Evolutionary conservation across 371 early-diverging fungal genomes (phyloP).

Genomic region (Zychaea mexicana): DNA sequence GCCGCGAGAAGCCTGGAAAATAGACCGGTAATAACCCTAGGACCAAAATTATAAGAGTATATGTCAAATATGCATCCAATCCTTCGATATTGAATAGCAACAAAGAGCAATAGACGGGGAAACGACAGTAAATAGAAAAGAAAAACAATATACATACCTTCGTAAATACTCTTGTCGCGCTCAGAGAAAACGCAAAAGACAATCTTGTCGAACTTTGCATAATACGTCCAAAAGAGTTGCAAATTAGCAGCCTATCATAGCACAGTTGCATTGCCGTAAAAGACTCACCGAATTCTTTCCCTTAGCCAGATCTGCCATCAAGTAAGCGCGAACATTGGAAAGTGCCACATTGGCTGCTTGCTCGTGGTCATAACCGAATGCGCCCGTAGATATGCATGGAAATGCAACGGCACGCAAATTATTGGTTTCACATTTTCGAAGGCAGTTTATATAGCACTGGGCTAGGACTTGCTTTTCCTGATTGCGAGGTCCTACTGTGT

Average conservation of each 20-base stretch:
- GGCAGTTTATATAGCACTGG: constrained; percentile 60
- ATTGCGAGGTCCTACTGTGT: constrained; percentile 76
- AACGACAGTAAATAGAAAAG: background rate
- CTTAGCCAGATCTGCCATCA: constrained; percentile 23
- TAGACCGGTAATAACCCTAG: constrained; percentile 38
- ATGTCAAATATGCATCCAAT: background rate
- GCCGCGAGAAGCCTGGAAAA: constrained; percentile 32
- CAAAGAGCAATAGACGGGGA: background rate
- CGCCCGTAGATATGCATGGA: constrained; percentile 86
- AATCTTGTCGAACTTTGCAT: constrained; percentile 65
- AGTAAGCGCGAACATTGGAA: constrained; percentile 60
- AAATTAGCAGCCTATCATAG: too few species aligned
- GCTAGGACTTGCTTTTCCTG: constrained; percentile 62
- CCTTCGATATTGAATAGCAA: constrained; percentile 8
- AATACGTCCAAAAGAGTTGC: too few species aligned
- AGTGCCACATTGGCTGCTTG: constrained; percentile 76
- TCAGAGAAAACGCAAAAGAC: constrained; percentile 76
- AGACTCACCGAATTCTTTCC: constrained; percentile 27
- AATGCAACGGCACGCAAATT: constrained; percentile 69
- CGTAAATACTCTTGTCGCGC: constrained; percentile 43
- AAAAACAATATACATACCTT: constrained; percentile 18
- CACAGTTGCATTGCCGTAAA: too few species aligned
- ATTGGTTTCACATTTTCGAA: constrained; percentile 55
- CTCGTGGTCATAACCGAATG: constrained; percentile 78
- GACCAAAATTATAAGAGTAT: too few species aligned